Conservation (phyloP, 495 filamentous ascomycete species). For the Penicillium malachiteum region DNA sequence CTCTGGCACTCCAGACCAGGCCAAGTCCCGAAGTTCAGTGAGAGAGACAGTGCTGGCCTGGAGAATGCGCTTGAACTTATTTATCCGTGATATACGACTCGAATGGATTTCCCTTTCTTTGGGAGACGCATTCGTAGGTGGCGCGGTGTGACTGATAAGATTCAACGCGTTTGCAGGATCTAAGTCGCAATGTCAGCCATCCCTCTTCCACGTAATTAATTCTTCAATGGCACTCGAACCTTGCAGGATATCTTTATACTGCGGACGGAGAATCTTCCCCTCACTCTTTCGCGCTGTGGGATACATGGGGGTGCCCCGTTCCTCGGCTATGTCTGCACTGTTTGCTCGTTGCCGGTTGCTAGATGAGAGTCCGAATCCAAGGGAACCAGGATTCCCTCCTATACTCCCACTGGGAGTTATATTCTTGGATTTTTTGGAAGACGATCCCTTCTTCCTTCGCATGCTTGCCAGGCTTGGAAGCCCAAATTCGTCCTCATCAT, state of each 20-base stretch:
- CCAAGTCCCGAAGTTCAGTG: slow-evolving; percentile 74
- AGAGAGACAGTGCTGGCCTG: slow-evolving; percentile 88
- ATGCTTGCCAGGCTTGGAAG: slow-evolving; percentile 87
- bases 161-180: slow-evolving; percentile 96
- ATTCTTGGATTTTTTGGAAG: slow-evolving; percentile 38
- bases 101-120: slow-evolving; percentile 88
- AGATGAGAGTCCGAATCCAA: slow-evolving; percentile 31
- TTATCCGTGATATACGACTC: slow-evolving; percentile 87
- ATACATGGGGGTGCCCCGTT: slow-evolving; percentile 83
- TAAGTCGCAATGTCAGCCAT: slow-evolving; percentile 26
- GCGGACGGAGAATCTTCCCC: slow-evolving; percentile 91
- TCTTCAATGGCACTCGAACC: slow-evolving; percentile 38
- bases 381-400: slow-evolving; percentile 27
- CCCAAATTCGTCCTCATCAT: slow-evolving; percentile 93
- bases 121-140: slow-evolving; percentile 68
- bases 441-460: slow-evolving; percentile 63
- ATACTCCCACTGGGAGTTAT: slow-evolving; percentile 43
- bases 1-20: slow-evolving; percentile 92
- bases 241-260: slow-evolving; percentile 94
- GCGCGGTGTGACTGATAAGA: slow-evolving; percentile 81
- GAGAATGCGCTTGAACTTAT: slow-evolving; percentile 95
- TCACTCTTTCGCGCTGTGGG: slow-evolving; percentile 83
- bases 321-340: slow-evolving; percentile 88
- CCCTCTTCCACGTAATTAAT: neutral
- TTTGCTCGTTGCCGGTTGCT: slow-evolving; percentile 57